Evolutionary conservation across 2,329 filamentous ascomycete genomes (phyloP).

Genomic region (Aspergillus oerlinghausenensis): DNA sequence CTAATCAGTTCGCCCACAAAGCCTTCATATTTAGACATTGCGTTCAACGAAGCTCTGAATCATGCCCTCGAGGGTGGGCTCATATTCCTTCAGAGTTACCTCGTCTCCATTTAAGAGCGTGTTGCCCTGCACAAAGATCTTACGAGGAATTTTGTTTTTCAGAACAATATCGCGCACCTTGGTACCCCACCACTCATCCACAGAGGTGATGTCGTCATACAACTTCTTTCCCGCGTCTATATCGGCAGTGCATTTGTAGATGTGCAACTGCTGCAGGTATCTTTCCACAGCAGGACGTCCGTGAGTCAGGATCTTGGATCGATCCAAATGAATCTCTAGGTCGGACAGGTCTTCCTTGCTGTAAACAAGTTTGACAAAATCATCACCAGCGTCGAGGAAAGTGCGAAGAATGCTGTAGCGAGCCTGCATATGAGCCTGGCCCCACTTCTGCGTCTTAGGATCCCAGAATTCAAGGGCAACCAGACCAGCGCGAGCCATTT

Average conservation of each 20-base stretch:
- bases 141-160: conserved; percentile 55
- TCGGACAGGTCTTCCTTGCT: conserved; percentile 71
- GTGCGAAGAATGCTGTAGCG: conserved; percentile 74
- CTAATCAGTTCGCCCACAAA: neutral
- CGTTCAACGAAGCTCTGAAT: conserved; percentile 74
- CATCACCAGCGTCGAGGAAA: conserved; percentile 79
- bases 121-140: conserved; percentile 88
- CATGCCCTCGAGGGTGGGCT: conserved; percentile 73
- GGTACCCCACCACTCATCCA: conserved; percentile 79
- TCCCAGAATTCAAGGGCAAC: conserved; percentile 92
- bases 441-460: conserved; percentile 85
- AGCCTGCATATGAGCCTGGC: conserved; percentile 86
- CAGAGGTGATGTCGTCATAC: conserved; percentile 78
- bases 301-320: conserved; percentile 76
- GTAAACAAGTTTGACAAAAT: conserved; percentile 80
- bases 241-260: conserved; percentile 89
- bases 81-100: conserved; percentile 79
- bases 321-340: conserved; percentile 75
- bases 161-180: conserved; percentile 66
- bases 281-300: conserved; percentile 78
- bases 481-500: conserved; percentile 91
- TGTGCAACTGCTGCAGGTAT: conserved; percentile 85
- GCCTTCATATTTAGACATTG: conserved; percentile 32
- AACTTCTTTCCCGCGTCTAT: conserved; percentile 70
- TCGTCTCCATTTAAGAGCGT: conserved; percentile 67